Percentiles rank a stretch among this genome's conserved stretches.
phyloP scores from a whole-genome alignment of 345 rosid genomes.

The Salix caprea region DNA sequence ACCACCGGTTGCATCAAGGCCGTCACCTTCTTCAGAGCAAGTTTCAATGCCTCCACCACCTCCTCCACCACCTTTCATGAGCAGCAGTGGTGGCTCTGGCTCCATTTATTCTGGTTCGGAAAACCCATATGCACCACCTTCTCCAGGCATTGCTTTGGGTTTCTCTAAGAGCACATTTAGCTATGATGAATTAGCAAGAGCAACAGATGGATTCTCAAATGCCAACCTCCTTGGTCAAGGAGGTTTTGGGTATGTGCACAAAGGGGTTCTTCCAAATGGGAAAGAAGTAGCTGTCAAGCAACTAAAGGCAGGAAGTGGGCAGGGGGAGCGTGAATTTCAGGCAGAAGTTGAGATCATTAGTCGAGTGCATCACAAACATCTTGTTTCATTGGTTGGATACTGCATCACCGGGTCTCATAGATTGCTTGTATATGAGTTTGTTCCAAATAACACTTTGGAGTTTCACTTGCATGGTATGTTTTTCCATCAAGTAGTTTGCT shows the following conservation, averaged over 20 bases:
- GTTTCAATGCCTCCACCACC: conserved; percentile 16
- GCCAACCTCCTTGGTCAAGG: conserved; percentile 34
- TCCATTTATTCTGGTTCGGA: conserved; percentile 53
- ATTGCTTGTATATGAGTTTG: conserved; percentile 30
- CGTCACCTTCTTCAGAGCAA: conserved; percentile 10
- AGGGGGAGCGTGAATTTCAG: conserved; percentile 29
- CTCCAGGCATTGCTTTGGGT: conserved; percentile 50
- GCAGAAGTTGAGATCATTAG: conserved; percentile 31
- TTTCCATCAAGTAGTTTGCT: neutral
- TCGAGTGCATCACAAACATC: conserved; percentile 31
- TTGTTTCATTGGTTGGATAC: conserved; percentile 31
- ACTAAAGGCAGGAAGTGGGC: conserved; percentile 31
- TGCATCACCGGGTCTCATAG: conserved; percentile 29
- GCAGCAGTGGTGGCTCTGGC: conserved; percentile 65
- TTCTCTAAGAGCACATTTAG: conserved; percentile 54
- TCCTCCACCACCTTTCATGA: conserved; percentile 28
- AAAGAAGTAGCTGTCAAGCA: conserved; percentile 26
- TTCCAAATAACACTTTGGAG: conserved; percentile 26
- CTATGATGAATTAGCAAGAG: conserved; percentile 26
- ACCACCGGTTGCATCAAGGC: conserved; percentile 23
- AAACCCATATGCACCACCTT: conserved; percentile 54
- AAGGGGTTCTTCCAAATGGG: conserved; percentile 28
- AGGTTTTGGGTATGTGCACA: conserved; percentile 32
- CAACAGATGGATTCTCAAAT: conserved; percentile 25
- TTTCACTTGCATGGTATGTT: conserved; percentile 29